These are phyloP conservation scores for Neurospora tetrasperma DNA, from an alignment of 495 filamentous ascomycete species.

Conservation along the genomic window DNA sequence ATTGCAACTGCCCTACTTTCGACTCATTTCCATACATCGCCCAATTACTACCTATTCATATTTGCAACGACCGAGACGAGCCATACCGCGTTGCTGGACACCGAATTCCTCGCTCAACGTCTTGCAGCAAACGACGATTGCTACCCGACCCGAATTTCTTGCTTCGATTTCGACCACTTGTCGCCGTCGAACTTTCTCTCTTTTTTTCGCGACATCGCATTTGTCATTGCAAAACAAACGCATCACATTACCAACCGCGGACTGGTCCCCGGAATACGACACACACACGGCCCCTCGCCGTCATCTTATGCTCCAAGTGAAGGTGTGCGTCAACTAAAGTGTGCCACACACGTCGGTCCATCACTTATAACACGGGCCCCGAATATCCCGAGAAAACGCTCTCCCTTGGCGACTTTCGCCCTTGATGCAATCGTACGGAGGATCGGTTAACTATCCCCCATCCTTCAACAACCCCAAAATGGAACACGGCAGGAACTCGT, in stretches of 20 bases:
- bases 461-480: conserved; percentile 62
- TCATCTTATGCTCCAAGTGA: conserved; percentile 10
- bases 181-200: neutral
- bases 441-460: conserved; percentile 59
- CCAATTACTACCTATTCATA: neutral
- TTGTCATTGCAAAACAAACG: neutral
- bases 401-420: conserved; percentile 14
- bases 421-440: conserved; percentile 59
- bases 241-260: neutral
- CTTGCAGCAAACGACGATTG: neutral
- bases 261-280: neutral
- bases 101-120: neutral
- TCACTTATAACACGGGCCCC: conserved; percentile 8
- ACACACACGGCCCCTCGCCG: neutral
- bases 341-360: conserved; percentile 10
- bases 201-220: neutral
- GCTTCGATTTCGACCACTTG: neutral
- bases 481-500: conserved; percentile 50
- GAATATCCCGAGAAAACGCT: neutral
- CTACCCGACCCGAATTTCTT: neutral
- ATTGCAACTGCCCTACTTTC: neutral
- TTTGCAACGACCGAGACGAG: neutral
- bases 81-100: neutral
- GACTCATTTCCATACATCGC: neutral
- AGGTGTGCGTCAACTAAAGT: conserved; percentile 18